Percentiles rank a stretch among this genome's conserved stretches.
phyloP scores from a whole-genome alignment of 768 basidiomycete genomes.

The Trametes coccinea region DNA sequence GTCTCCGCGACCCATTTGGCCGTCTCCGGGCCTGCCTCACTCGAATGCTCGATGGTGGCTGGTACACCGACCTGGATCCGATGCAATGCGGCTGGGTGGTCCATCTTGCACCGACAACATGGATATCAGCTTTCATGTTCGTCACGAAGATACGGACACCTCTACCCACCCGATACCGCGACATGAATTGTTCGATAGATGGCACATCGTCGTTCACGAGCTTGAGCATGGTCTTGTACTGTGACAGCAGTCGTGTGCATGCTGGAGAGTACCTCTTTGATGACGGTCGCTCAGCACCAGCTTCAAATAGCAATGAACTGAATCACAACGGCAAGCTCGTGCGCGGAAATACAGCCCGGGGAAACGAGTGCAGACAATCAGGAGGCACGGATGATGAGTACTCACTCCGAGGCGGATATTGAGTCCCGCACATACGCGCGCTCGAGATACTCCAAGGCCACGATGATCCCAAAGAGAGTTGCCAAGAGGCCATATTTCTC shows the following conservation, averaged over 20 bases:
- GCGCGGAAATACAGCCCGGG: no score
- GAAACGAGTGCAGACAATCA: not conserved
- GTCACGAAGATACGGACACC: not conserved
- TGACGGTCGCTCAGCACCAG: constrained; percentile 30
- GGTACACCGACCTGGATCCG: constrained; percentile 91
- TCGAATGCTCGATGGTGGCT: constrained; percentile 94
- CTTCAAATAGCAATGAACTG: not conserved
- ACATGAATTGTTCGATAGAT: constrained; percentile 89
- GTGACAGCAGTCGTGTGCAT: constrained; percentile 89
- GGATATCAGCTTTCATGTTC: not conserved
- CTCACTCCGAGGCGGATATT: constrained; percentile 88
- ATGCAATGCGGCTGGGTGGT: constrained; percentile 89
- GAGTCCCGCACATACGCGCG: constrained; percentile 94
- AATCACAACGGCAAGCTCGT: no score
- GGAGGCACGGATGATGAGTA: not conserved
- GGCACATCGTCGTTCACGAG: constrained; percentile 89
- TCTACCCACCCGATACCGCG: constrained; percentile 69
- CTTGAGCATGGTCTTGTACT: constrained; percentile 97
- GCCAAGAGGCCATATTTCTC: constrained; percentile 87
- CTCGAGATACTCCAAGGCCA: constrained; percentile 92
- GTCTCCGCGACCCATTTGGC: constrained; percentile 98
- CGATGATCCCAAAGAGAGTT: constrained; percentile 89
- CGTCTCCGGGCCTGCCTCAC: constrained; percentile 88
- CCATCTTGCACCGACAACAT: constrained; percentile 63
- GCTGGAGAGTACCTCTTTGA: constrained; percentile 90